A percentile compares a stretch with the other conserved stretches of the same genome.
These are phyloP conservation scores for Diplodia seriata DNA, from an alignment of 2,329 filamentous ascomycete genomes.

Conservation along the genomic window DNA sequence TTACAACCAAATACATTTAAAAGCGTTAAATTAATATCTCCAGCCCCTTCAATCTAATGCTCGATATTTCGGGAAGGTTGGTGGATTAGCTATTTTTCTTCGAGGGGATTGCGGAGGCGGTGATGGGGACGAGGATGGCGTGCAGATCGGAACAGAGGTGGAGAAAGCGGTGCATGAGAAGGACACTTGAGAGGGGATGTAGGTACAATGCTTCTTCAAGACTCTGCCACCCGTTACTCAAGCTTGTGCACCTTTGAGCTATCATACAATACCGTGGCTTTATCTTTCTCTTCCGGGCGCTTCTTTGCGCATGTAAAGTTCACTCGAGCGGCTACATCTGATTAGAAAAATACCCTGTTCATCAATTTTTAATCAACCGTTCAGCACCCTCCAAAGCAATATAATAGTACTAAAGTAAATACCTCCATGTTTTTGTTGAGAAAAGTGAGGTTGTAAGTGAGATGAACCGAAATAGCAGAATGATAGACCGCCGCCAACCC, in stretches of 20 bases:
- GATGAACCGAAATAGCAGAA: background rate
- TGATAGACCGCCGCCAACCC: background rate
- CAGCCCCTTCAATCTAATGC: too few species aligned
- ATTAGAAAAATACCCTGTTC: background rate
- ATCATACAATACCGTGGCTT: background rate
- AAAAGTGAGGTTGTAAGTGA: background rate
- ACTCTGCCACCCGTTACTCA: background rate
- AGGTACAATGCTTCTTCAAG: background rate
- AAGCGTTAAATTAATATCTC: too few species aligned
- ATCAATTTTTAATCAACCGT: background rate
- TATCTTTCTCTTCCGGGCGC: background rate
- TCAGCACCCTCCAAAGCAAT: background rate
- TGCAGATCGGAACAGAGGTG: too few species aligned
- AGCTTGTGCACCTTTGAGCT: background rate
- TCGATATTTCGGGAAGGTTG: too few species aligned
- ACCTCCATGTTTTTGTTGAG: background rate
- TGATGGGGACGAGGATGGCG: too few species aligned
- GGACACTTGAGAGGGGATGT: background rate
- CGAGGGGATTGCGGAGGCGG: too few species aligned
- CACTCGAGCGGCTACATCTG: background rate
- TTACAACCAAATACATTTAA: too few species aligned
- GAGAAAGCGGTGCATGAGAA: background rate
- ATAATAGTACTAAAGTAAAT: background rate
- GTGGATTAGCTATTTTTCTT: too few species aligned
- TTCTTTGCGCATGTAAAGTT: background rate